Evolutionary conservation across 805 yeast genomes (phyloP).

Genomic region (Yarrowia deformans): DNA sequence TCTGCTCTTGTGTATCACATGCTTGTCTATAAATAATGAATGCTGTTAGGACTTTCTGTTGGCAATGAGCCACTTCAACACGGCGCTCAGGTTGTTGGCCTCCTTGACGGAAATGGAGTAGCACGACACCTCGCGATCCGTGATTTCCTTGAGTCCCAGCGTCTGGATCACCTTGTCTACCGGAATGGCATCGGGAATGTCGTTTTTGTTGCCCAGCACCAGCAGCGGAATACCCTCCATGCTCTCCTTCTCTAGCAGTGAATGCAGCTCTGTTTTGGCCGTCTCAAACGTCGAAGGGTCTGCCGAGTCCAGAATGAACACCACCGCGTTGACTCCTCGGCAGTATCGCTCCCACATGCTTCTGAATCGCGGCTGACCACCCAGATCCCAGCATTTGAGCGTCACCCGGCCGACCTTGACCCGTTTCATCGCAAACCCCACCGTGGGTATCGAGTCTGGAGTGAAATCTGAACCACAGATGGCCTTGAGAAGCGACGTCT

Average conservation of each 20-base stretch:
- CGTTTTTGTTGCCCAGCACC: conserved; percentile 52
- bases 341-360: conserved; percentile 54
- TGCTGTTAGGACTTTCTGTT: conserved; percentile 48
- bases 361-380: conserved; percentile 53
- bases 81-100: conserved; percentile 49
- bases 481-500: conserved; percentile 50
- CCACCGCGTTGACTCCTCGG: conserved; percentile 51
- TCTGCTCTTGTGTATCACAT: neutral
- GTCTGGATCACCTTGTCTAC: conserved; percentile 50
- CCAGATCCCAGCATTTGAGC: conserved; percentile 54
- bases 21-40: conserved; percentile 31
- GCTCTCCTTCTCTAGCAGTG: conserved; percentile 47
- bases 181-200: conserved; percentile 47
- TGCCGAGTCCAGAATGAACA: conserved; percentile 52
- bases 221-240: conserved; percentile 50
- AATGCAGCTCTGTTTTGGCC: conserved; percentile 50
- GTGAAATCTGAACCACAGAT: conserved; percentile 50
- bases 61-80: conserved; percentile 51
- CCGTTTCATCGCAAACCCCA: conserved; percentile 52
- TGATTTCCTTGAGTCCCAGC: conserved; percentile 48
- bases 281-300: conserved; percentile 48
- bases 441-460: conserved; percentile 52
- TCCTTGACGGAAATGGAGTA: conserved; percentile 52
- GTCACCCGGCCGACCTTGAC: conserved; percentile 50
- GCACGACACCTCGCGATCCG: conserved; percentile 50